A percentile compares a stretch with the other conserved stretches of the same genome.
Conservation (phyloP, 2,329 filamentous ascomycete genomes). For the Aspergillus sp. region DNA sequence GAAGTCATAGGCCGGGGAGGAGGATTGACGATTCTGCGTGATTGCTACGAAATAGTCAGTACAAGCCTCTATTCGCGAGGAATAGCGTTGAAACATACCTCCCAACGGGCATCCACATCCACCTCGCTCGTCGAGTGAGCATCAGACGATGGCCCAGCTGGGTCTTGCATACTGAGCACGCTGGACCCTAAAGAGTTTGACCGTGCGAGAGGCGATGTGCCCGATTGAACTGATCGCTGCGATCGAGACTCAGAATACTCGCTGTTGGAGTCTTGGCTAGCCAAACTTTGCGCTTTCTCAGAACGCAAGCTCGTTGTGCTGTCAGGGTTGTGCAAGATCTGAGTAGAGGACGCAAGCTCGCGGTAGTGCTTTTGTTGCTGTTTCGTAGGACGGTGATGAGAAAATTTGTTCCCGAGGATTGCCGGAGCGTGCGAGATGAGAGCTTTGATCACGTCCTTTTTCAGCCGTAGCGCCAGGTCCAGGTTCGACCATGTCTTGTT, state of each 20-base stretch:
- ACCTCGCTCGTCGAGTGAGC: conserved; percentile 34
- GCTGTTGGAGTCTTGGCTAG: conserved; percentile 37
- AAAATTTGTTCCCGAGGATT: conserved; percentile 97
- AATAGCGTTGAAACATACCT: conserved; percentile 25
- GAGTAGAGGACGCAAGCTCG: conserved; percentile 77
- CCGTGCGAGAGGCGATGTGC: conserved; percentile 34
- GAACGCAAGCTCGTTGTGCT: conserved; percentile 23
- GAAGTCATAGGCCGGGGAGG: conserved; percentile 31
- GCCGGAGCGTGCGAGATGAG: conserved; percentile 93
- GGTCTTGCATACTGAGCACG: conserved; percentile 21
- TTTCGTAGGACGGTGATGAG: conserved; percentile 76
- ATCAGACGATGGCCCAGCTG: conserved; percentile 25
- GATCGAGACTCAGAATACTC: conserved; percentile 37
- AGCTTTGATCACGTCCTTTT: conserved; percentile 90
- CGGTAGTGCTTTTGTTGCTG: conserved; percentile 75
- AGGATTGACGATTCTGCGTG: conserved; percentile 31
- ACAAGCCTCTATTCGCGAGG: not conserved
- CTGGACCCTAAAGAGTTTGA: conserved; percentile 36
- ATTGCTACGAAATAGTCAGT: conserved; percentile 27
- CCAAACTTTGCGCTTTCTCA: conserved; percentile 31
- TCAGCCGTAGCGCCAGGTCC: conserved; percentile 85
- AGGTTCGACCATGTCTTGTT: conserved; percentile 99
- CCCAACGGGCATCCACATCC: conserved; percentile 37
- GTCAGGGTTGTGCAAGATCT: conserved; percentile 53
- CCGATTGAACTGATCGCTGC: conserved; percentile 35